Base-by-base conservation (phyloP, 2,329 filamentous ascomycete genomes). In the Pseudocercospora eumusae region DNA sequence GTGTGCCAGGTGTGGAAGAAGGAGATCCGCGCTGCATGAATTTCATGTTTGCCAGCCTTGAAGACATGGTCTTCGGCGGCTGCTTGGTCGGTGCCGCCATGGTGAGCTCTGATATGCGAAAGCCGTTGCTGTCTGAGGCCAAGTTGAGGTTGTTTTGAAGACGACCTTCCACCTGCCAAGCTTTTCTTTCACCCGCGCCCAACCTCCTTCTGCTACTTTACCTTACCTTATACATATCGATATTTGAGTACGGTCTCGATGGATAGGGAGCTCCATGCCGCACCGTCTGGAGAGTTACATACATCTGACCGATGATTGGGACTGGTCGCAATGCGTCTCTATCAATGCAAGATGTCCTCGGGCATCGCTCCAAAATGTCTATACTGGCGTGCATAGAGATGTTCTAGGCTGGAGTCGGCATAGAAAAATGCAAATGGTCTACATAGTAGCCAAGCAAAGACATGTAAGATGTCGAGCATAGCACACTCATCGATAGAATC, bases 1-100 rank as follows among this genome's bases (percentile, higher is more conserved):
- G 79, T 18, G 79, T 74, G 64, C 75, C 56, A 64, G 77, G 74
- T 4, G 78, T 80, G 23, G 88, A 84, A 55, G 88, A 86, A 55
- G 87, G 89, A 65, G 90, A 90, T 71, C 59, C 61, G n/a, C 93
- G 86, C 81, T 96, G 93, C 93, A 97, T 97, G 75, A 97, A 97
- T 81, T 87, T 70, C 60, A 61, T 97, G 40, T 90, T 93, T 73
- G 96, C 83, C 53, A 97, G 87, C 68, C 92, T 88, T 62, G 89
- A 93, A 66, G 93, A 96, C 87, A 96, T 92, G 50, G 82, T 83
- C 76, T 89, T 89, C 31, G 84, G 84, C 52, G 85, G 81, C 25
- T 28, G 56, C 25, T 62, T 64, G 2, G 33, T 18, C 3, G 54
- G 50, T 27, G 65, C 31, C 25, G 67, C 64, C 65, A 66, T 67